phyloP scores from a whole-genome alignment of 192 early-diverging fungal genomes.

The Coemansia sp. region DNA sequence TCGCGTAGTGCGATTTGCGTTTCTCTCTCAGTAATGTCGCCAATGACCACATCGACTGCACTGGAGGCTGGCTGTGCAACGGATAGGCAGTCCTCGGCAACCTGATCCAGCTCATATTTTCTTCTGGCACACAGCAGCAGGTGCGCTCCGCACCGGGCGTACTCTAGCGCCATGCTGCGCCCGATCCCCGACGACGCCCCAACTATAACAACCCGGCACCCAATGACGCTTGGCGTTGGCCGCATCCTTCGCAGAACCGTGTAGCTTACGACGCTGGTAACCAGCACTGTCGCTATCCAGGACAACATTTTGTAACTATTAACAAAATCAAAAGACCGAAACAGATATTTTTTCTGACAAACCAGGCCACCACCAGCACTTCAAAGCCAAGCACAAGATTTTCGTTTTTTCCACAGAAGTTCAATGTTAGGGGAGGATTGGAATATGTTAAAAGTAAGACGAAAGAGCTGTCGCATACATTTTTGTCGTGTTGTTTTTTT shows the following conservation, averaged over 20 bases:
- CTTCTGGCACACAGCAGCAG: slow-evolving; percentile 69
- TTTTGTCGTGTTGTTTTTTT: background rate
- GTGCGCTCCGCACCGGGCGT: slow-evolving; percentile 62
- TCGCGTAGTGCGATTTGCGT: slow-evolving; percentile 53
- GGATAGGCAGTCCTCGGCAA: slow-evolving; percentile 54
- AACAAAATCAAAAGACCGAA: background rate
- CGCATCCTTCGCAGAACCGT: slow-evolving; percentile 5
- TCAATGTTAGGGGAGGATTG: background rate
- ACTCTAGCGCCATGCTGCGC: slow-evolving; percentile 62
- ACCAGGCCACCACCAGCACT: too few species aligned
- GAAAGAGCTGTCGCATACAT: too few species aligned
- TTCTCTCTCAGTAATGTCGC: slow-evolving; percentile 59
- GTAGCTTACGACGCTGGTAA: slow-evolving; percentile 2
- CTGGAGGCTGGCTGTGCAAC: background rate
- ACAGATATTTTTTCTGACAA: background rate
- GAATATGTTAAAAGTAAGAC: background rate
- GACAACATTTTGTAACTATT: slow-evolving; percentile 7
- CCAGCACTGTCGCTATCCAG: slow-evolving; percentile 10
- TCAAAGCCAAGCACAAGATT: too few species aligned
- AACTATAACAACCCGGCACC: slow-evolving; percentile 65
- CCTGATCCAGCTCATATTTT: slow-evolving; percentile 46
- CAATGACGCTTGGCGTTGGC: slow-evolving; percentile 18
- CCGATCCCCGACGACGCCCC: slow-evolving; percentile 84
- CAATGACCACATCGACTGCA: slow-evolving; percentile 37
- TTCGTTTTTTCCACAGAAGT: too few species aligned